Evolutionary conservation across 2,329 filamentous ascomycete species (phyloP), one percentile per base, ranked within the genome.

Genomic region (Zymoseptoria ardabiliae): DNA sequence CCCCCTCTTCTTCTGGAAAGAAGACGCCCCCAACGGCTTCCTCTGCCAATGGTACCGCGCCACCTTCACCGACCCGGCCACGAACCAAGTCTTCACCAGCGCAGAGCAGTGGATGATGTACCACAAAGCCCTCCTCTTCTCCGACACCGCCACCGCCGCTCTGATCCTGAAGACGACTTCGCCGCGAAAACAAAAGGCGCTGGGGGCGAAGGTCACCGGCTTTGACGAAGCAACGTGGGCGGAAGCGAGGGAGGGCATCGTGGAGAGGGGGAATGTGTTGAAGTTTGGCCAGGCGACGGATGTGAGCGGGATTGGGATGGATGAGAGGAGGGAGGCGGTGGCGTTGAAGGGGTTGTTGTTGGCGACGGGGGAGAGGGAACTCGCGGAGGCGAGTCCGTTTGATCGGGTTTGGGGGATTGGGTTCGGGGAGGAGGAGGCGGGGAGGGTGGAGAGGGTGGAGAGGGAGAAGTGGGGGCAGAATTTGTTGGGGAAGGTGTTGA

Each of bases 81-180:
- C 53, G 23, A 50, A 21, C 23, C 50, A 53, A 3, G 45, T 48
- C 17, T 66, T 61, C 57, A 63, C 57, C 49, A 61, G 62, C 54
- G 57, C 61, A 3, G 64, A 65, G 53, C 65, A 66, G 30, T 65
- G 51, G 9, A 66, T 63, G 64, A 65, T 66, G 65, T 65, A 61
- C 41, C 53, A 58, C 8, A 67, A 66, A 56, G 62, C 65, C 2
- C 49, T 60, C 19, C 28, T 55, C 1, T 63, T 63, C 57, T 35
- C 53, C 17, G 63, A 65, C 53, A 2, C 4, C 23, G 45, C 22
- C 10, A 57, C 52, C 25, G 59, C 61, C 1, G 54, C 50, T 3
- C 6, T 58, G 30, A 59, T 63, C 22, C 51, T 62, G 48, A 50
- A 48, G 1, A 17, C 48, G 2, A 54, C 23, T 3, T 59, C 55